phyloP scores from a whole-genome alignment of 2,329 filamentous ascomycete genomes.

The Scortechinia acanthostroma region DNA sequence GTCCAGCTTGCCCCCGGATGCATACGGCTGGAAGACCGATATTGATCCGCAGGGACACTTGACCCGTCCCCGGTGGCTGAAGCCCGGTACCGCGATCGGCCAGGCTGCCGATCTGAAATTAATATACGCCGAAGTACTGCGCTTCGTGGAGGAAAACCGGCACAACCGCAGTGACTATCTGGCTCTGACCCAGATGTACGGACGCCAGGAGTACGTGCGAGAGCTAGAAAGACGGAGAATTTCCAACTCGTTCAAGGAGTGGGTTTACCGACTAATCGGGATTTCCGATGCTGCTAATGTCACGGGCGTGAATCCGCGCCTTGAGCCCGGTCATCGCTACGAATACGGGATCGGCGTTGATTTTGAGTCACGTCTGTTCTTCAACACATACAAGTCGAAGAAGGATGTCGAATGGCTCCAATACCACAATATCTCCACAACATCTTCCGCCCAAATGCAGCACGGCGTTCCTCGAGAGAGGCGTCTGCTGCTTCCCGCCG shows the following conservation, averaged over 20 bases:
- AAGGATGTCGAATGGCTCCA: constrained; percentile 28
- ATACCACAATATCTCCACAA: constrained; percentile 23
- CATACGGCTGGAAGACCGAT: constrained; percentile 35
- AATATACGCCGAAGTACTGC: constrained; percentile 32
- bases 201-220: constrained; percentile 40
- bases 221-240: constrained; percentile 26
- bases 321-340: constrained; percentile 26
- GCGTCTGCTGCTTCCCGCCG: constrained; percentile 24
- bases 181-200: constrained; percentile 41
- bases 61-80: constrained; percentile 36
- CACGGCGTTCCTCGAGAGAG: constrained; percentile 23
- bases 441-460: constrained; percentile 21
- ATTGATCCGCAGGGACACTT: constrained; percentile 19
- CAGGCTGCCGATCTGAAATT: constrained; percentile 34
- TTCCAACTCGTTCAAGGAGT: constrained; percentile 14
- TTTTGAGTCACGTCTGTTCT: constrained; percentile 39
- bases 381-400: constrained; percentile 27
- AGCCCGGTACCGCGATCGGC: constrained; percentile 39
- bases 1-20: constrained; percentile 36
- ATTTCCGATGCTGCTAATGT: constrained; percentile 22
- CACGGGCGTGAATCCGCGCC: constrained; percentile 19
- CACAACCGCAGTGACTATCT: constrained; percentile 27
- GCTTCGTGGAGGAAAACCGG: constrained; percentile 18
- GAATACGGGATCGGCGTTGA: constrained; percentile 43
- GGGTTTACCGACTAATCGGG: constrained; percentile 27